A percentile compares a stretch with the other conserved stretches of the same genome.
phyloP scores from a whole-genome alignment of 1,284 basidiomycete species.

The Tremellales sp. region DNA sequence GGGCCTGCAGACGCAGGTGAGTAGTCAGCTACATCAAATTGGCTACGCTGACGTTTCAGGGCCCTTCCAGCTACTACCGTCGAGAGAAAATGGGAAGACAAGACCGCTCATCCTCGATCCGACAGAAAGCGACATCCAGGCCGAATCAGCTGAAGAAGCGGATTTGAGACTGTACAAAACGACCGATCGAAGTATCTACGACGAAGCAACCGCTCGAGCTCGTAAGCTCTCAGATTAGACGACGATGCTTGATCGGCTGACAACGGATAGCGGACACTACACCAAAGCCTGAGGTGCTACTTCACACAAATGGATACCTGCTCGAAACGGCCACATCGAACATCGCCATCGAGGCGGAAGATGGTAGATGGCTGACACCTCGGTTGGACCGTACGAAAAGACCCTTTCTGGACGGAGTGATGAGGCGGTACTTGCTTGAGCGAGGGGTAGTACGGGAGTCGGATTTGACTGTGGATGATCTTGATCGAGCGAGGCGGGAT shows the following conservation, averaged over 20 bases:
- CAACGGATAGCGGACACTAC: neutral
- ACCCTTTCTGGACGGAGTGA: slow-evolving; percentile 36
- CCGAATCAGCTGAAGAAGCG: slow-evolving; percentile 3
- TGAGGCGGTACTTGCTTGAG: slow-evolving; percentile 30
- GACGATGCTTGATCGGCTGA: neutral
- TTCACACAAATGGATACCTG: slow-evolving; percentile 26
- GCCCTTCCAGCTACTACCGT: slow-evolving; percentile 16
- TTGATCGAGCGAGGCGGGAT: slow-evolving; percentile 11
- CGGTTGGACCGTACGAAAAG: neutral
- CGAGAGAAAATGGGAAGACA: neutral
- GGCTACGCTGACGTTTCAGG: slow-evolving; percentile 6
- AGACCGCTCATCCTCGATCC: slow-evolving; percentile 32
- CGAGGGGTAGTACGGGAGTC: slow-evolving; percentile 23
- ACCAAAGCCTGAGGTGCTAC: slow-evolving; percentile 24
- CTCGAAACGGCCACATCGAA: slow-evolving; percentile 44
- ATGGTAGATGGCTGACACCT: slow-evolving; percentile 35
- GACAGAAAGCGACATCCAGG: neutral
- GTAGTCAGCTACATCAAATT: neutral
- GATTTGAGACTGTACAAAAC: slow-evolving; percentile 38
- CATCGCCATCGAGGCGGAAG: slow-evolving; percentile 25
- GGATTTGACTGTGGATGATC: slow-evolving; percentile 25
- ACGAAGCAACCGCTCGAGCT: slow-evolving; percentile 21
- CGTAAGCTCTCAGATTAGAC: slow-evolving; percentile 9
- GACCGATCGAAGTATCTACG: slow-evolving; percentile 31
- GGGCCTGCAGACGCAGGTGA: slow-evolving; percentile 23